Conservation (phyloP, 2,329 filamentous ascomycete genomes). For the Plectosphaerella plurivora region DNA sequence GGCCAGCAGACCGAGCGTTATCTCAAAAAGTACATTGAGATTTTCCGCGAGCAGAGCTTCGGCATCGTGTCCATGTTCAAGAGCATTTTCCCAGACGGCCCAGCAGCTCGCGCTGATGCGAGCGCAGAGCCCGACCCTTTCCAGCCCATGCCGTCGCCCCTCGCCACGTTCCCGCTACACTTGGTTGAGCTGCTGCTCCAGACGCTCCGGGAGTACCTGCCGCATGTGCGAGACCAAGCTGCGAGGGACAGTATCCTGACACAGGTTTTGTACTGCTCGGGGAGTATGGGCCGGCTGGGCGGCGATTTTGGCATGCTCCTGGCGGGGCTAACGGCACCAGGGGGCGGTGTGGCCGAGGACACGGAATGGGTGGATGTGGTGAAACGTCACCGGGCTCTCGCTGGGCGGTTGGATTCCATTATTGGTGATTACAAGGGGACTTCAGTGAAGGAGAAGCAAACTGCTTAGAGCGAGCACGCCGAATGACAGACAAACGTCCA, state of each 20-base stretch:
- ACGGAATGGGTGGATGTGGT: conserved; percentile 83
- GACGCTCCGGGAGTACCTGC: conserved; percentile 71
- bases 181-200: conserved; percentile 76
- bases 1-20: conserved; percentile 94
- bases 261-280: conserved; percentile 89
- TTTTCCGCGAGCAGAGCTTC: conserved; percentile 97
- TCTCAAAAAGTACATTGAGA: conserved; percentile 91
- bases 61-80: conserved; percentile 92
- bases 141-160: conserved; percentile 65
- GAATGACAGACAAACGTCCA: too few relatives aligned
- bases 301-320: conserved; percentile 91
- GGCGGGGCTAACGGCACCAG: conserved; percentile 45
- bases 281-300: conserved; percentile 82
- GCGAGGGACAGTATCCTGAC: conserved; percentile 84
- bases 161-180: conserved; percentile 81
- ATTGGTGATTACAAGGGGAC: conserved; percentile 47
- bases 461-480: too few relatives aligned
- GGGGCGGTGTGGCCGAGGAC: conserved; percentile 5
- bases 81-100: conserved; percentile 71
- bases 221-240: conserved; percentile 73
- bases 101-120: conserved; percentile 1
- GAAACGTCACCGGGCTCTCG: conserved; percentile 79
- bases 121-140: conserved; percentile 32
- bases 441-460: neutral
- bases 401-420: conserved; percentile 70